Conservation (phyloP, 2,329 filamentous ascomycete species). For the Emergomyces pasteurianus region DNA sequence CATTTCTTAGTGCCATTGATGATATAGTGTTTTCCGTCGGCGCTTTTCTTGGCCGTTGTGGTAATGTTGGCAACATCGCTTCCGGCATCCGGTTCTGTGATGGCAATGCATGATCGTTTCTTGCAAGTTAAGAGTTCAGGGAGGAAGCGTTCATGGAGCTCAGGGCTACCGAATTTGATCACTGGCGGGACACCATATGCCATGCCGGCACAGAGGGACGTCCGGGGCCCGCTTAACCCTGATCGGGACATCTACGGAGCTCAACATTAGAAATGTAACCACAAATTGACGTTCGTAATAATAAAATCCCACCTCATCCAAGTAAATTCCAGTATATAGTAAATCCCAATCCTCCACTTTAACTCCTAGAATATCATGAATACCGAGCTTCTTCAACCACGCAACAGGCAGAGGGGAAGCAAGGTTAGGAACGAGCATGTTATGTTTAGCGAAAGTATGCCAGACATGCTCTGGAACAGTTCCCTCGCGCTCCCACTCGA, state of each 20-base stretch:
- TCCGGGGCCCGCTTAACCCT: slow-evolving; percentile 52
- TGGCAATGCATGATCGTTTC: slow-evolving; percentile 62
- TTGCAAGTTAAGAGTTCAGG: slow-evolving; percentile 55
- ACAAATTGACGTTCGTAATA: background rate
- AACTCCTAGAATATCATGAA: slow-evolving; percentile 53
- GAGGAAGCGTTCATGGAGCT: slow-evolving; percentile 54
- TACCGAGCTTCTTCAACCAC: slow-evolving; percentile 54
- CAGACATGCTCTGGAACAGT: slow-evolving; percentile 54
- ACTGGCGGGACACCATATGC: slow-evolving; percentile 62
- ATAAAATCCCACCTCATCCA: slow-evolving; percentile 44
- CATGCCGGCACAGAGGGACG: slow-evolving; percentile 58
- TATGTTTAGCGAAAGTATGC: slow-evolving; percentile 48
- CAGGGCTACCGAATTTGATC: slow-evolving; percentile 52
- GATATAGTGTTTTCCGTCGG: slow-evolving; percentile 55
- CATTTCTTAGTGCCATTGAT: slow-evolving; percentile 71
- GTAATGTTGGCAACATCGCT: slow-evolving; percentile 62
- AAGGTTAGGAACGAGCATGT: slow-evolving; percentile 60
- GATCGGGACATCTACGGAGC: slow-evolving; percentile 45
- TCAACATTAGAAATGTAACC: slow-evolving; percentile 42
- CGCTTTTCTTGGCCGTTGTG: slow-evolving; percentile 51
- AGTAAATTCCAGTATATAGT: slow-evolving; percentile 57
- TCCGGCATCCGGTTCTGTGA: slow-evolving; percentile 65
- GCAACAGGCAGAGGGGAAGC: slow-evolving; percentile 56
- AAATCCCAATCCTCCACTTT: slow-evolving; percentile 65
- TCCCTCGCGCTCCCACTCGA: slow-evolving; percentile 59